Evolutionary conservation across 2,329 filamentous ascomycete species (phyloP), one percentile per base, ranked within the genome.

Genomic region (Alternaria triticimaculans): DNA sequence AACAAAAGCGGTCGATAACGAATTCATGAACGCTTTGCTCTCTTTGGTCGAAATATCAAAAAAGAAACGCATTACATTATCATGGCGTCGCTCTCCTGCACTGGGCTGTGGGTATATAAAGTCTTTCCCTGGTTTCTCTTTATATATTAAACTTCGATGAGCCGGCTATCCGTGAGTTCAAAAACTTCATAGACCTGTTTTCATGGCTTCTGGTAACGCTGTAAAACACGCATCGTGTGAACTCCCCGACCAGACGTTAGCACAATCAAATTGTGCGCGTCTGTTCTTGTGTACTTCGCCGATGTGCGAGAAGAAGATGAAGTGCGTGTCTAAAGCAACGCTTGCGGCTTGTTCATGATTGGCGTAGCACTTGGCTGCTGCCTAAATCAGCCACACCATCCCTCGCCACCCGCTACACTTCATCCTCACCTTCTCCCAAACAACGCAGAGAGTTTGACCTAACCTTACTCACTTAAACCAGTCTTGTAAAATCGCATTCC

Each of bases 31-130:
- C 4, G 3, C 33, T 5, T n/a, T 3, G 15, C 33, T 37, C 7
- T n/a, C 4, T 37, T 1, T 8, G 33, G 33, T 37, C 4, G 2
- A 0, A 37, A 2, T 9, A 15, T 37, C 33, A 10, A 37, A 37
- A 33, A 37, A 37, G 7, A n/a, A 5, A 37, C 7, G 4, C 4
- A 37, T 8, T 4, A 2, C 1, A 0, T 37, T 2, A 2, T 0
- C 33, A n/a, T 37, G 33, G 33, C 15, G 7, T 37, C 0, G 1
- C 33, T 3, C 0, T 9, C 15, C 33, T n/a, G 4, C 15, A 37
- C 33, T 37, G 15, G 1, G 33, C 33, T 37, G 33, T 9, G 15
- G 33, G 15, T 9, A 10, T 37, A n/a, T 9, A 1, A 10, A n/a
- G 7, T 4, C 33, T 9, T n/a, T n/a, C 7, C 7, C 33, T 37